A percentile compares a stretch with the other conserved stretches of the same genome.
phyloP scores from a whole-genome alignment of 2,329 filamentous ascomycete species.

The Aspergillus flavus region DNA sequence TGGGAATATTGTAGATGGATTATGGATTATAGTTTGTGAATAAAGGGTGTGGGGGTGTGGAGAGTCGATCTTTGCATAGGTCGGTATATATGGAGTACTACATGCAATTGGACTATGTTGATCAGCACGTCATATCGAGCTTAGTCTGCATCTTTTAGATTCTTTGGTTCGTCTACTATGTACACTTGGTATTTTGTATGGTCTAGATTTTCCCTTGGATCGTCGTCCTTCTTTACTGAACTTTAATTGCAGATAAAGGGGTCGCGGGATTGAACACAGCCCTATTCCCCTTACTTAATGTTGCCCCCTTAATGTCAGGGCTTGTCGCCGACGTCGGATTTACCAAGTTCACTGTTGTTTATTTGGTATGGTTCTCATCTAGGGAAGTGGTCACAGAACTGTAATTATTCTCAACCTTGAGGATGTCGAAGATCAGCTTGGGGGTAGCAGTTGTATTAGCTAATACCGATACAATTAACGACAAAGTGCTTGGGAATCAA shows the following conservation, averaged over 20 bases:
- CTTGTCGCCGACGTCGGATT: too few species aligned
- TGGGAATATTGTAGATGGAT: not conserved
- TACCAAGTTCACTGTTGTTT: too few species aligned
- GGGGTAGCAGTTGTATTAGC: not conserved
- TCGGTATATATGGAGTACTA: too few species aligned
- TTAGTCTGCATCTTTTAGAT: not conserved
- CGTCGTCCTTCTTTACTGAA: not conserved
- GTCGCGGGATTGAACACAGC: not conserved
- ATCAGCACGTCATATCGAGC: constrained; percentile 3
- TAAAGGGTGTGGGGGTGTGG: not conserved
- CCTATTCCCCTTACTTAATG: not conserved
- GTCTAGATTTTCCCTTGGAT: not conserved
- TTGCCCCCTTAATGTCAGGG: not conserved
- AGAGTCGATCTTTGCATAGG: constrained; percentile 3
- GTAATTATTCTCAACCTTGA: too few species aligned
- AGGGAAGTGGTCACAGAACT: too few species aligned
- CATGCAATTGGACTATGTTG: not conserved
- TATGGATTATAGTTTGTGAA: not conserved
- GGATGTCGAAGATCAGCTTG: too few species aligned
- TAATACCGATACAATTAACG: not conserved
- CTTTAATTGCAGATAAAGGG: not conserved
- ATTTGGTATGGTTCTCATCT: too few species aligned
- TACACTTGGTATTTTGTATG: not conserved
- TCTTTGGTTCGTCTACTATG: not conserved
- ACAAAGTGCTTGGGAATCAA: constrained; percentile 3